A percentile compares a stretch with the other conserved stretches of the same genome.
These are phyloP conservation scores for Chalciporus pseudorubinellus DNA, from an alignment of 768 basidiomycete species.

Conservation along the genomic window DNA sequence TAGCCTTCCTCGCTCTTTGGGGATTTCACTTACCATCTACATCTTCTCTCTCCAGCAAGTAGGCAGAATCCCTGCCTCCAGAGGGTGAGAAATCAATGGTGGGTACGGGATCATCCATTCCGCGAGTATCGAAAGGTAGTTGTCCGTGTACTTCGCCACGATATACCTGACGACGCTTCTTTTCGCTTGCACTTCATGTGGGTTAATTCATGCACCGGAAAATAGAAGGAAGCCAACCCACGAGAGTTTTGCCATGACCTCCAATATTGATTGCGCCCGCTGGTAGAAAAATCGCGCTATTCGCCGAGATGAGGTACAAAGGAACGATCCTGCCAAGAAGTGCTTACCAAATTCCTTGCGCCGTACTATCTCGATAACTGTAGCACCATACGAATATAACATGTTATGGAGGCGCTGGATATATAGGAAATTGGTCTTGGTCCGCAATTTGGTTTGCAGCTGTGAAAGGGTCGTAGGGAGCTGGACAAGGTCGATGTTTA, in stretches of 20 bases:
- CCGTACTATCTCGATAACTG: constrained; percentile 86
- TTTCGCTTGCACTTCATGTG: constrained; percentile 61
- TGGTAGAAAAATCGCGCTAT: constrained; percentile 78
- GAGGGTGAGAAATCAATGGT: constrained; percentile 76
- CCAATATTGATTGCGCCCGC: constrained; percentile 75
- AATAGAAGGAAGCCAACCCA: constrained; percentile 37
- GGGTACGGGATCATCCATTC: constrained; percentile 80
- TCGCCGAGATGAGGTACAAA: constrained; percentile 4
- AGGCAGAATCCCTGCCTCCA: constrained; percentile 58
- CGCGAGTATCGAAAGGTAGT: constrained; percentile 80
- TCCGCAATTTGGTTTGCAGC: constrained; percentile 72
- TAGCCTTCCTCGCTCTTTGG: not conserved
- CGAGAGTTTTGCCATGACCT: constrained; percentile 87
- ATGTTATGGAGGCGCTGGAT: constrained; percentile 86
- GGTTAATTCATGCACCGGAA: constrained; percentile 4
- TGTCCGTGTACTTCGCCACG: constrained; percentile 80
- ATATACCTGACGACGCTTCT: constrained; percentile 82
- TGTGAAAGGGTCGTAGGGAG: constrained; percentile 62
- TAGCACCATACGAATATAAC: constrained; percentile 89
- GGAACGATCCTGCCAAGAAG: not conserved
- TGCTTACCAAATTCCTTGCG: constrained; percentile 83
- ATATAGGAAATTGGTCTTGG: constrained; percentile 85
- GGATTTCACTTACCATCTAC: constrained; percentile 58
- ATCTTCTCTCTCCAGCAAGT: constrained; percentile 66
- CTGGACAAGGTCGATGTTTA: constrained; percentile 80